Evolutionary conservation across 1,284 basidiomycete species (phyloP).

Genomic region (Trametes versicolor): DNA sequence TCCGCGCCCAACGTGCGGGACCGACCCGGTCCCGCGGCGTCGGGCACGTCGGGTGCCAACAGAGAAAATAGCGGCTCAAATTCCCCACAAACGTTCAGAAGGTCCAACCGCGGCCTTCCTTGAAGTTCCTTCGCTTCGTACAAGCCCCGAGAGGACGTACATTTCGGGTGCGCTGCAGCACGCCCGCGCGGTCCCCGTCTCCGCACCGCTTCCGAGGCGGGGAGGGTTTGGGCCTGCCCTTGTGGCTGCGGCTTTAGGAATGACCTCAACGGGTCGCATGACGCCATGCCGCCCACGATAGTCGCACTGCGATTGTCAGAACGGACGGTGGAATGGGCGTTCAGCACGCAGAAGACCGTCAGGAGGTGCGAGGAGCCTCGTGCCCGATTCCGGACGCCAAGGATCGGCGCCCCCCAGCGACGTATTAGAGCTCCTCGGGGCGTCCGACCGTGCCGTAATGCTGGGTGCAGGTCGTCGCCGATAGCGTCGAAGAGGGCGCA

Average conservation of each 20-base stretch:
- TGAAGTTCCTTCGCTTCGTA: conserved; percentile 11
- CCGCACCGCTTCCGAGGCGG: conserved; percentile 16
- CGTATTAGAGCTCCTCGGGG: conserved; percentile 21
- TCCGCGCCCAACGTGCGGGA: conserved; percentile 8
- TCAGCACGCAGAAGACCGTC: not conserved
- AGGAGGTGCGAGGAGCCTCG: conserved; percentile 2
- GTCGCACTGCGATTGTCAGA: not conserved
- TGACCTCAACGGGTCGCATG: not conserved
- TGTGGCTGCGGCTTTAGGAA: not conserved
- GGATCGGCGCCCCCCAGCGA: conserved; percentile 27
- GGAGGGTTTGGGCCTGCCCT: not conserved
- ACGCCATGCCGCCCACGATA: not conserved
- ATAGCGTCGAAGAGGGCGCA: conserved; percentile 31
- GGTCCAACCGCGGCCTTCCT: conserved; percentile 2
- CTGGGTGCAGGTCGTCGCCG: conserved; percentile 16
- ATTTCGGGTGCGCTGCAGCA: not conserved
- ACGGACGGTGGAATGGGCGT: not conserved
- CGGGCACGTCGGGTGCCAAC: not conserved
- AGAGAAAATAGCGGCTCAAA: conserved; percentile 32
- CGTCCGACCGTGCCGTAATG: conserved; percentile 26
- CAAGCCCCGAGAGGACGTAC: conserved; percentile 14
- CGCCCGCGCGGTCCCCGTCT: conserved; percentile 8
- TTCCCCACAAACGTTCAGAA: conserved; percentile 11
- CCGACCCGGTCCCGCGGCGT: conserved; percentile 22
- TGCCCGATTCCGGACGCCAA: conserved; percentile 13